Evolutionary conservation across 1,284 basidiomycete species (phyloP), one percentile per base, ranked within the genome.

Genomic region (Ustilago vetiveriae): DNA sequence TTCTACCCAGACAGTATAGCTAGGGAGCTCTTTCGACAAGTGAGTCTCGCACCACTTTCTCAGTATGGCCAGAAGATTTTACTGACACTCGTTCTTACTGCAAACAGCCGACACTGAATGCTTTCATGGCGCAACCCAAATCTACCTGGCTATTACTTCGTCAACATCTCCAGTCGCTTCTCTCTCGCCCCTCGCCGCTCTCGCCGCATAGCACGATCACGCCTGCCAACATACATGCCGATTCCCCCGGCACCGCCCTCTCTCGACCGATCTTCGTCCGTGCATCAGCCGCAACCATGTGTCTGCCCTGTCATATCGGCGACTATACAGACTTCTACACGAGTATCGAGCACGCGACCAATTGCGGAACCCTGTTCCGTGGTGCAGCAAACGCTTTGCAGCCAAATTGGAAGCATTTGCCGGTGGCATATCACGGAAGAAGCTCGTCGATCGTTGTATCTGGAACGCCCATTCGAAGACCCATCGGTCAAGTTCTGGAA

Each of bases 271-370:
- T 70, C 8, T 52, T 55, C 24, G 19, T 48, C 9, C 4, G n/a
- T 6, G 33, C 40, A 3, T 13, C 46, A 3, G 30, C 42, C 4
- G 6, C 9, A 16, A 22, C 37, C 36, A 41, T 62, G 37, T 68
- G 63, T 21, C 32, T 75, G 3, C 74, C 74, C 9, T 50, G 72
- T 32, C 16, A 14, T 4, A 64, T 76, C 17, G 59, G 58, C 48
- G 74, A 76, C 44, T 75, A 75, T 24, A 58, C 69, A 29, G 74
- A 75, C 42, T 76, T 70, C 41, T 75, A 72, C 37, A 48, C 65
- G 19, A 70, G 62, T 19, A 19, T 70, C 7, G 74, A 69, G 11
- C 74, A 76, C 39, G 73, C 66, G 1, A 56, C 49, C 38, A 66
- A 66, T 33, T 66, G 63, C 42, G 63, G 56, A 10, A 26, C 40